Conservation (phyloP, 208 protist genomes). For the Crithidia brevicula region DNA sequence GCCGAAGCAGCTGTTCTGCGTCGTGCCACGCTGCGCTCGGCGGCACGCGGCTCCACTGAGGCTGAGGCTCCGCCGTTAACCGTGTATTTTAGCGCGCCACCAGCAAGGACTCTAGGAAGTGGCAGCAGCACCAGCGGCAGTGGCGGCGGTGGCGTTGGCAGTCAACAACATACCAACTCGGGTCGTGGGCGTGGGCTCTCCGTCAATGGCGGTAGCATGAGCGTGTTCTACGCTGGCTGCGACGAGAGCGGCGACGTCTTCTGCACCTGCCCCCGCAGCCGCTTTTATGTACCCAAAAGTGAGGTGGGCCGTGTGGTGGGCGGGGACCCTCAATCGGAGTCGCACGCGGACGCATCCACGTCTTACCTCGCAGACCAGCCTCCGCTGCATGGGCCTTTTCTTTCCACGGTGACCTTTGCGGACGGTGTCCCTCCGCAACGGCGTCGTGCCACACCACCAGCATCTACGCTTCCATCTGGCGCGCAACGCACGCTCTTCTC, state of each 20-base stretch:
- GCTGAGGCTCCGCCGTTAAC: slow-evolving; percentile 12
- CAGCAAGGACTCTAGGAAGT: background rate
- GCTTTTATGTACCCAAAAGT: slow-evolving; percentile 14
- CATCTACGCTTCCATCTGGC: too few relatives aligned
- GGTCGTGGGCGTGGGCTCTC: too few relatives aligned
- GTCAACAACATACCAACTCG: too few relatives aligned
- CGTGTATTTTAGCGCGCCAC: slow-evolving; percentile 29
- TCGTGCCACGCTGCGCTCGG: slow-evolving; percentile 21
- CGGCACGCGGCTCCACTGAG: background rate
- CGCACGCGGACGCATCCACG: background rate
- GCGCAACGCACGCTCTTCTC: slow-evolving; percentile 14
- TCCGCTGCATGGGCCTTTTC: background rate
- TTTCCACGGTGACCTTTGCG: background rate
- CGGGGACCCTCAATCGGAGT: background rate
- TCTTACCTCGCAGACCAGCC: background rate
- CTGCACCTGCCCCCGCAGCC: slow-evolving; percentile 32
- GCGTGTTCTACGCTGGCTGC: slow-evolving; percentile 32
- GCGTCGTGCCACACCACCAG: background rate
- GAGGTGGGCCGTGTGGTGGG: background rate
- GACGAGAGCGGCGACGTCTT: slow-evolving; percentile 25
- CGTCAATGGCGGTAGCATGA: background rate
- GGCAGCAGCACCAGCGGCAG: background rate
- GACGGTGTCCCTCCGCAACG: background rate
- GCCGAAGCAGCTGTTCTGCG: slow-evolving; percentile 27
- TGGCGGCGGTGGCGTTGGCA: background rate